phyloP scores from a whole-genome alignment of 176 grass and related monocot genomes.

The Ensete ventricosum region DNA sequence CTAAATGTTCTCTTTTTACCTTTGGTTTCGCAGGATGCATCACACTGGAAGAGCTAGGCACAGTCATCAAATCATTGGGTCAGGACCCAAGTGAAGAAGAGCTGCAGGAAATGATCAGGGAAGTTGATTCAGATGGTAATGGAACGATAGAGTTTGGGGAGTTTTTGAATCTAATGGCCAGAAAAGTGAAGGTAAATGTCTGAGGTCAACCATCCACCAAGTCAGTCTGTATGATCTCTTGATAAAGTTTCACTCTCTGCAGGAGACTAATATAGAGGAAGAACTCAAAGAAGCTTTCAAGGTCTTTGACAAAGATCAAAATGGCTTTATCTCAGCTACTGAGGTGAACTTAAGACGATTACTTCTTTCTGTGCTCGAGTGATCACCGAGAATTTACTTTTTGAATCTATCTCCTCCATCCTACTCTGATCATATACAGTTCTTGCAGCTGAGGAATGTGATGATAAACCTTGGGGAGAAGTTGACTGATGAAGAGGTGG shows the following conservation, averaged over 20 bases:
- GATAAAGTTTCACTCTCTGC: not conserved
- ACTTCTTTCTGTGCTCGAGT: too few relatives aligned
- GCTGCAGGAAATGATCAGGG: constrained; percentile 65
- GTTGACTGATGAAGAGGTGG: too few relatives aligned
- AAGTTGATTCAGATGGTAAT: constrained; percentile 65
- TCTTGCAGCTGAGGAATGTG: too few relatives aligned
- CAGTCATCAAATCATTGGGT: constrained; percentile 44
- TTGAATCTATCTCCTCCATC: too few relatives aligned
- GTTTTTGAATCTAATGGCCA: constrained; percentile 47
- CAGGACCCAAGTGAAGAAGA: constrained; percentile 50
- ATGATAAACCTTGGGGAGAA: too few relatives aligned
- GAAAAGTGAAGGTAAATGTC: constrained; percentile 47
- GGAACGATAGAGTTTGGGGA: constrained; percentile 72
- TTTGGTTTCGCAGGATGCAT: constrained; percentile 48
- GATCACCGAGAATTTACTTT: too few relatives aligned
- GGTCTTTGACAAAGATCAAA: constrained; percentile 68
- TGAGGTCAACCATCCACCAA: not conserved
- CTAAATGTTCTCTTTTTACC: not conserved
- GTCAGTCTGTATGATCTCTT: not conserved
- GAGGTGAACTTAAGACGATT: constrained; percentile 29
- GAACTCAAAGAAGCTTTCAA: constrained; percentile 75
- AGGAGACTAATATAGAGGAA: constrained; percentile 55
- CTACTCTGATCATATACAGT: too few relatives aligned
- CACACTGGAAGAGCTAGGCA: constrained; percentile 49
- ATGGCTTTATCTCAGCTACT: constrained; percentile 62